Base-by-base conservation (phyloP, 805 yeast species). In the Yarrowia alimentaria region DNA sequence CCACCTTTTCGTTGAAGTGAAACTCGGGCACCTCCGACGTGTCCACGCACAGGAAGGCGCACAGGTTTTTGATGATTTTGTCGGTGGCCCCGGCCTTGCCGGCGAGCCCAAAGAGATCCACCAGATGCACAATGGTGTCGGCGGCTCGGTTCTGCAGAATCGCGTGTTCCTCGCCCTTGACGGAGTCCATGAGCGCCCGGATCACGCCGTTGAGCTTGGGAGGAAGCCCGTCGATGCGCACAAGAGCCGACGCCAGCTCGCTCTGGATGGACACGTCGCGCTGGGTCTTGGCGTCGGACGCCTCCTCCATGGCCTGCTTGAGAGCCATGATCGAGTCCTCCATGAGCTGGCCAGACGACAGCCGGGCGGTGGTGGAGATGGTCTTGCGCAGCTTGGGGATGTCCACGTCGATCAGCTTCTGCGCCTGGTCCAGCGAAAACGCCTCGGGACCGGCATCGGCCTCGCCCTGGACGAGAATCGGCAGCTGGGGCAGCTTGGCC, bases 21-120 rank as follows among this genome's bases (percentile, higher is more conserved):
- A 87, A 93, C 60, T 88, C 97, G 2, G 99, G 99, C 24, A 91
- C 96, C 62, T 90, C 97, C 3, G 93, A 79, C 0, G 96, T 88
- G 63, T 91, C 99, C 24, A 90, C 96, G 68, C 99, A 93, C 47
- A 93, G 63, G 63, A 91, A 91, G 0, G 91, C 95, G 68, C 96
- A 86, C 52, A 94, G 69, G 61, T 93, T 93, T 64, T 87, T 91
- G 34, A 87, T 79, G 56, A 94, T 84, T 63, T 93, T 93, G 58
- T 87, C 94, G 2, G 91, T 80, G 1, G 91, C 93, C 28, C 80
- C 81, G n/a, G 63, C 64, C 61, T 89, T 88, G 7, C 78, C 79
- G 4, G 67, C 68, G 1, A 63, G 63, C 26, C 79, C 72, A 51
- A 94, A 75, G 55, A 77, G 76, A n/a, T 67, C 61, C 29, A 89